Percentiles rank a stretch among this genome's conserved stretches.
phyloP scores from a whole-genome alignment of 306 rosid species.

The Lathyrus oleraceus region DNA sequence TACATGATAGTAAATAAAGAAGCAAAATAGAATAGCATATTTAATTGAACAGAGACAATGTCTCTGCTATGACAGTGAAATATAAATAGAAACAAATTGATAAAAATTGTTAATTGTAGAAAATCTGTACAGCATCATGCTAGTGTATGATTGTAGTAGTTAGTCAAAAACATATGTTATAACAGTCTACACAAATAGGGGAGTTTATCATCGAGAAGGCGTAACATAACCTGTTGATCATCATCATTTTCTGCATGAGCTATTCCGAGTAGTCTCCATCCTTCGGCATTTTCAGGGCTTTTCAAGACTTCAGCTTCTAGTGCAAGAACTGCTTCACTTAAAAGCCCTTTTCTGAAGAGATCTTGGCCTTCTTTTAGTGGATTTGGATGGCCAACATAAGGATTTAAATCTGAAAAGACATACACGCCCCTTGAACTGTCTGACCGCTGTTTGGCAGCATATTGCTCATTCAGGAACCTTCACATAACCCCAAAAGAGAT shows the following conservation, averaged over 20 bases:
- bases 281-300: constrained; percentile 94
- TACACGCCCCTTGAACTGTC: constrained; percentile 85
- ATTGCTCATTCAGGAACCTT: constrained; percentile 85
- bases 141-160: constrained; percentile 1
- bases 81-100: constrained; percentile 14
- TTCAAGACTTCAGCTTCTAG: constrained; percentile 98
- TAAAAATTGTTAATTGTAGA: background rate
- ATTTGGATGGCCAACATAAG: constrained; percentile 91
- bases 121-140: constrained; percentile 15
- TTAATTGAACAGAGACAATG: background rate
- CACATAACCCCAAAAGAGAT: constrained; percentile 37
- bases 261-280: constrained; percentile 98
- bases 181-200: constrained; percentile 13
- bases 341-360: constrained; percentile 89
- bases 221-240: constrained; percentile 94
- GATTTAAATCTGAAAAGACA: constrained; percentile 96
- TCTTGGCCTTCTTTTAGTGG: constrained; percentile 99
- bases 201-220: constrained; percentile 30
- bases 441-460: constrained; percentile 56
- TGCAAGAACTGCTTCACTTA: constrained; percentile 99
- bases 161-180: background rate
- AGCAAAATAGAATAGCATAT: constrained; percentile 21
- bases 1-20: constrained; percentile 9
- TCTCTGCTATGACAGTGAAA: constrained; percentile 8
- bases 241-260: constrained; percentile 99